Base-by-base conservation (phyloP, 495 filamentous ascomycete genomes). In the Daldinia vernicosa region DNA sequence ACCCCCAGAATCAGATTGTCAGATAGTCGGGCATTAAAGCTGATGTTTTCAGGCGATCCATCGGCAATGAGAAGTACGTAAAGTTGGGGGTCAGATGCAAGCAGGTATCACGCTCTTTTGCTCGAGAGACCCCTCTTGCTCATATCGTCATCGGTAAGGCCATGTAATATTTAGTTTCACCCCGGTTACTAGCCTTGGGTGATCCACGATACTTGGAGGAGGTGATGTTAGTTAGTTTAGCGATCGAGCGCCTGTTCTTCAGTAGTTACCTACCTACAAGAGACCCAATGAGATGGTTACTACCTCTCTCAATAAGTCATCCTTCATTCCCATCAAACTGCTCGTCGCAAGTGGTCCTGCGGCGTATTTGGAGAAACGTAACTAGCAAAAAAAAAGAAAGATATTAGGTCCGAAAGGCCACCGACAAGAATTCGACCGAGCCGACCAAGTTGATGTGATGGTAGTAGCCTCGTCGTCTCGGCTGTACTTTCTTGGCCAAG, bases 321-420 rank as follows among this genome's bases (percentile, higher is more conserved):
- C 43, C 19, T 24, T 24, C 3, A 47, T 47, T 28, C 5, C 50
- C 22, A 6, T 53, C 15, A 53, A n/a, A 53, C 4, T n/a, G 24
- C 26, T 51, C 24, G 37, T 65, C 43, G 56, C 26, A 50, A 51
- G 60, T 27, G 30, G 39, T 39, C 37, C 32, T 70, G 60, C 67
- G 67, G 67, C 67, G 45, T 28, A 62, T 33, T 17, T 22, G 32
- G 19, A 51, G 51, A 55, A 59, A 60, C 11, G 33, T 14, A 28
- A 27, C 8, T 15, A 37, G 32, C 15, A 28, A 28, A 17, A 6
- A 35, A 39, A 58, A 15, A 39, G n/a, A 17, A 6, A 39, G 14
- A 56, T 8, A 52, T 61, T 66, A 70, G 28, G 62, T 66, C 68
- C 68, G 68, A 70, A 53, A 57, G 62, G 56, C 50, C 37, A 53